Base-by-base conservation (phyloP, 2,329 filamentous ascomycete genomes). In the Fusarium compactum region DNA sequence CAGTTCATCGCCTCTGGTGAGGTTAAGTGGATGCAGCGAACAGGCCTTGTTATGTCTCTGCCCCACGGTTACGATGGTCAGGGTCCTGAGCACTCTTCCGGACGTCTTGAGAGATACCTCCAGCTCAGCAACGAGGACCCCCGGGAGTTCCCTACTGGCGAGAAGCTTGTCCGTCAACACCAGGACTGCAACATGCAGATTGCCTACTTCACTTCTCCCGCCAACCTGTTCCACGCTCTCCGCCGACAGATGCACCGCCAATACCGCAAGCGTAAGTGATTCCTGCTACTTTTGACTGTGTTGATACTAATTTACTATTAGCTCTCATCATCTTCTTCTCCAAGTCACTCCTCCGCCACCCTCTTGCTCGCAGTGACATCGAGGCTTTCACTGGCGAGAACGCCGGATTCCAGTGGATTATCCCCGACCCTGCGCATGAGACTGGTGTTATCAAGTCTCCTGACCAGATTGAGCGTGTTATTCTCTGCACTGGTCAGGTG, bases 161-260 rank as follows among this genome's bases (percentile, higher is more conserved):
- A 97, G 73, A 98, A 96, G 86, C 89, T 98, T 66, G 91, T 97
- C 58, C 94, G 96, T 75, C 96, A 98, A 83, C 96, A 99, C 85
- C 96, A 99, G 85, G 96, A 99, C 84, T 97, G 94, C 87, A 99
- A 99, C 85, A 97, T 99, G 90, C 96, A 99, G 85, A 92, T 99
- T 80, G 94, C 91, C 59, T 97, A 96, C 86, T 95, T 97, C 90
- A 99, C 96, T n/a, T 93, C 92, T 48, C 96, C 96, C 29, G 89
- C 95, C 72, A 99, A 99, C 83, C 82, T 97, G 80, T 99, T 99
- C 91, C 96, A 99, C 83, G 91, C 96, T 74, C 89, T 99, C 70
- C 92, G 96, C 80, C 90, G 96, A 82, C 96, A 99, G 85, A 97
- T 99, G 91, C 95, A 98, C 87, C 90, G 96, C 78, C 95, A 99